Percentiles rank a stretch among this genome's conserved stretches.
Conservation (phyloP, 257 asterid species). For the Anisodus acutangulus region DNA sequence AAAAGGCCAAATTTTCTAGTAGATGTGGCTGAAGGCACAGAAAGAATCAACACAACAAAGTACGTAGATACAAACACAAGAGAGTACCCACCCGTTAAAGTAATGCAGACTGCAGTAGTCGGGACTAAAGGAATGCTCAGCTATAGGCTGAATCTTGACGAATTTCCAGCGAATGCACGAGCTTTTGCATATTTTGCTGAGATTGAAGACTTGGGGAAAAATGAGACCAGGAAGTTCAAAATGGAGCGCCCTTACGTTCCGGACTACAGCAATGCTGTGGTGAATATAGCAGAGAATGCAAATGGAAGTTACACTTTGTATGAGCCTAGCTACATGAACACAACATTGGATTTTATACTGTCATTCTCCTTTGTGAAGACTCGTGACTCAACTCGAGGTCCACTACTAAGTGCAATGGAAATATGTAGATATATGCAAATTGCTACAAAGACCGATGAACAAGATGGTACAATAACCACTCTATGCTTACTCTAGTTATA, state of each 20-base stretch:
- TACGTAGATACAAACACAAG: conserved; percentile 68
- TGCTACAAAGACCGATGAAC: conserved; percentile 68
- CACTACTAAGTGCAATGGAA: conserved; percentile 83
- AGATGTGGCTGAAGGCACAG: conserved; percentile 91
- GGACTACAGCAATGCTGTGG: conserved; percentile 94
- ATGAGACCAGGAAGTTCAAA: conserved; percentile 75
- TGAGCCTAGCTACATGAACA: conserved; percentile 97
- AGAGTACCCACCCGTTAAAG: conserved; percentile 92
- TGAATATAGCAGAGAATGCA: conserved; percentile 91
- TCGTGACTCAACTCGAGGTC: conserved; percentile 78
- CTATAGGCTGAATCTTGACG: conserved; percentile 86
- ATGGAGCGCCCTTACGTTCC: conserved; percentile 79
- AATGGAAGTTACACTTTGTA: conserved; percentile 87
- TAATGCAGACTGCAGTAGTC: conserved; percentile 94
- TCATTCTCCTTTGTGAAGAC: conserved; percentile 80
- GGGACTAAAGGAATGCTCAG: conserved; percentile 76
- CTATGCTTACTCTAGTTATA: background rate
- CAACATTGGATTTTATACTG: conserved; percentile 72
- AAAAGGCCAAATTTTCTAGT: conserved; percentile 84
- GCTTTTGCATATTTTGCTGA: conserved; percentile 95
- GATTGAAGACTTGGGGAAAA: conserved; percentile 67
- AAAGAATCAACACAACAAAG: conserved; percentile 68
- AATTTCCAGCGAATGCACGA: conserved; percentile 89
- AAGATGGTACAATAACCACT: conserved; percentile 58
- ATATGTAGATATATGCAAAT: conserved; percentile 77